phyloP scores from a whole-genome alignment of 306 rosid genomes.

The Rosa lucieae region DNA sequence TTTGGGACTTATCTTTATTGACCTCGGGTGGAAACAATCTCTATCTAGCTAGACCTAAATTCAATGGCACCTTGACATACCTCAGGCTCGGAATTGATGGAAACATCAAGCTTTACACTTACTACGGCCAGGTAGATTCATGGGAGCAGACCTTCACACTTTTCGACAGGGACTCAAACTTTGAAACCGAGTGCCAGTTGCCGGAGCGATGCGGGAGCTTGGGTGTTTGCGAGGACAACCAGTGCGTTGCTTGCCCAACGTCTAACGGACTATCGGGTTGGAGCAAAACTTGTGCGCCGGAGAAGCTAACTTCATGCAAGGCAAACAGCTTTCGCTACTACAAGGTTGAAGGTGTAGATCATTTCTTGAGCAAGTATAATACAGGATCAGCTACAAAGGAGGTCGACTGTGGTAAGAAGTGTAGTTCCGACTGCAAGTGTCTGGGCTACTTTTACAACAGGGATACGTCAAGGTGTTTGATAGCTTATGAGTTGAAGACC shows the following conservation, averaged over 20 bases:
- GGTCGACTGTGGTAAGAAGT: constrained; percentile 45
- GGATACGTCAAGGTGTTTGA: constrained; percentile 51
- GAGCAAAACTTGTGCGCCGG: constrained; percentile 29
- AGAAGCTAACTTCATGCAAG: constrained; percentile 37
- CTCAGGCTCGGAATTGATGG: constrained; percentile 66
- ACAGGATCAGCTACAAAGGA: constrained; percentile 41
- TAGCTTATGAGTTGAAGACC: constrained; percentile 54
- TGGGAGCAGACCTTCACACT: constrained; percentile 48
- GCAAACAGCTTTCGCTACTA: constrained; percentile 48
- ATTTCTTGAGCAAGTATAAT: constrained; percentile 55
- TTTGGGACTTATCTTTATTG: constrained; percentile 19
- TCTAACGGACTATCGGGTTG: constrained; percentile 26
- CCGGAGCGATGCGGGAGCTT: constrained; percentile 43
- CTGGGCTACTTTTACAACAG: constrained; percentile 55
- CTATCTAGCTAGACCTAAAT: constrained; percentile 41
- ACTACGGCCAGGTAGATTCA: constrained; percentile 38
- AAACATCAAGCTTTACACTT: constrained; percentile 48
- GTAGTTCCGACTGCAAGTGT: constrained; percentile 57
- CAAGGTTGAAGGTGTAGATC: constrained; percentile 59
- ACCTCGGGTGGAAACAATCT: neutral
- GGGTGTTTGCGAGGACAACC: constrained; percentile 31
- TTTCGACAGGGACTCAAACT: constrained; percentile 37
- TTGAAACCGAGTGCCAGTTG: constrained; percentile 42
- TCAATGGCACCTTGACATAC: constrained; percentile 44
- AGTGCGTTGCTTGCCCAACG: constrained; percentile 34